Base-by-base conservation (phyloP, 345 rosid species). In the Brassica carinata region DNA sequence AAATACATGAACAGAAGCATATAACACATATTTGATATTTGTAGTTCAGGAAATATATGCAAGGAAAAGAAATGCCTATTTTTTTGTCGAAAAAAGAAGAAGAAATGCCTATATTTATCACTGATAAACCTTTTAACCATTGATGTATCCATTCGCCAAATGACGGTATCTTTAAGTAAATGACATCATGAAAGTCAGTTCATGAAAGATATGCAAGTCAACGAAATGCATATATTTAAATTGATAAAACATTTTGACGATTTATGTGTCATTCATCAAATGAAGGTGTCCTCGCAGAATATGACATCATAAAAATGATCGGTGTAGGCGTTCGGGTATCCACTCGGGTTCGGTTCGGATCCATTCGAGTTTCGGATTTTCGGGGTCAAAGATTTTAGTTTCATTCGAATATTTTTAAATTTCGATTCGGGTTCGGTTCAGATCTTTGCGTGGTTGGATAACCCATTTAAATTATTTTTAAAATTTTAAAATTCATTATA, bases 181-280 rank as follows among this genome's bases (percentile, higher is more conserved):
- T 70, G 73, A 70, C 73, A 48, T 69, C 63, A 51, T 15, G 72
- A 19, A 3, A 26, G 34, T 45, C 59, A 69, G 59, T 26, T 69
- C 30, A n/a, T 27, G 62, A 27, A 48, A 48, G 73, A 29, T 69
- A 48, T 27, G 38, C 33, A 48, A 69, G 73, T 69, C 73, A 69
- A 69, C 38, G 62, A 27, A 48, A n/a, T 69, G 17, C 18, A 69
- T 7, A 8, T 48, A 26, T 48, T 27, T 14, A 69, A 27, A 51
- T 2, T 27, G n/a, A 14, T 69, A 27, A 27, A n/a, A 14, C 8
- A 15, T n/a, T n/a, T 69, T 69, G 62, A 69, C 26, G 61, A 45
- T 29, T 27, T 26, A 26, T 69, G 33, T 40, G 53, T 68, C 61
- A 45, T 48, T 69, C 38, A 69, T 59, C 26, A 27, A 48, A 48